These are phyloP conservation scores for Acrodontium crateriforme DNA, from an alignment of 2,329 filamentous ascomycete genomes.

Conservation along the genomic window DNA sequence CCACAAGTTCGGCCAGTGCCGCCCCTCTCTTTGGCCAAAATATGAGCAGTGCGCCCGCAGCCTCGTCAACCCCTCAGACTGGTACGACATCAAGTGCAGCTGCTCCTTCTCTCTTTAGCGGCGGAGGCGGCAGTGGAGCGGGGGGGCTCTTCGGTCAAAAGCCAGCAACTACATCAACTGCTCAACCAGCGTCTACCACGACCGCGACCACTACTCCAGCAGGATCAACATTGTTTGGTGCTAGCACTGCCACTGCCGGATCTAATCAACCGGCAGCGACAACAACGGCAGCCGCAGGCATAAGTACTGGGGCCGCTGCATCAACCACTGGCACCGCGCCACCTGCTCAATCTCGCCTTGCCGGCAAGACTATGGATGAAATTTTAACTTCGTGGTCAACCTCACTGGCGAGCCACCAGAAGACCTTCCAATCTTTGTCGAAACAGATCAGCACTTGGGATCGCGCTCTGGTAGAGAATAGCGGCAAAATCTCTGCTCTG, in stretches of 20 bases:
- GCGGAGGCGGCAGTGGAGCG: no score
- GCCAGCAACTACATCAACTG: no score
- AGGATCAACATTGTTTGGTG: slow-evolving; percentile 1
- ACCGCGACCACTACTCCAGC: background rate
- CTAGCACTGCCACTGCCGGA: slow-evolving; percentile 1
- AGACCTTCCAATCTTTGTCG: slow-evolving; percentile 87
- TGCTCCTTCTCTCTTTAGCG: slow-evolving; percentile 1
- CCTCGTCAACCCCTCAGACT: slow-evolving; percentile 2
- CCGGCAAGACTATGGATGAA: slow-evolving; percentile 98
- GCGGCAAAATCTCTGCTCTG: slow-evolving; percentile 84
- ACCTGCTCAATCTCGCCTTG: slow-evolving; percentile 68
- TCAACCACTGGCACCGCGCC: slow-evolving; percentile 63
- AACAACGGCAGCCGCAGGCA: slow-evolving; percentile 1
- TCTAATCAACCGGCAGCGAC: slow-evolving; percentile 2
- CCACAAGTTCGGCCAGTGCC: no score
- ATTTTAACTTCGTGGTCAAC: slow-evolving; percentile 96
- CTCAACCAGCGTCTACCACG: background rate
- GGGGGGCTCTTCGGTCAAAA: no score
- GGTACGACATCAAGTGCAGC: slow-evolving; percentile 2
- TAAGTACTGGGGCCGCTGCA: no score
- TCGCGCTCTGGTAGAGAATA: slow-evolving; percentile 80
- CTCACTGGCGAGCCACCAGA: slow-evolving; percentile 89
- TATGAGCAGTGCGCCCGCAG: no score
- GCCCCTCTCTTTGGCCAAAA: no score
- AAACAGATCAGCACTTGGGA: slow-evolving; percentile 84